A percentile compares a stretch with the other conserved stretches of the same genome.
Conservation (phyloP, 31 red algal genomes). For the Odonthalia washingtoniensis region DNA sequence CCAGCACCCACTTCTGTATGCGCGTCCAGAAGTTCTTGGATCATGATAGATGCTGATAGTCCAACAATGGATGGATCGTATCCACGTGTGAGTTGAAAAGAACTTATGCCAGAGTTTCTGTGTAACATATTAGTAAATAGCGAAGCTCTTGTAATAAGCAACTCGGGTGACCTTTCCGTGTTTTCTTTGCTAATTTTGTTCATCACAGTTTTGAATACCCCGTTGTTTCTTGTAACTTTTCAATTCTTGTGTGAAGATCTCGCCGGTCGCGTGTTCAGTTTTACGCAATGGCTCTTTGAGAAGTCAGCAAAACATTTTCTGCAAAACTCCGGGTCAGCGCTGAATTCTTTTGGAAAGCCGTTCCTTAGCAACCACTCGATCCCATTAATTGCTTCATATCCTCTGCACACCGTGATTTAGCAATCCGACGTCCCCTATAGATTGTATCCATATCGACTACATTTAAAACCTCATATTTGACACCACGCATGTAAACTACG, state of each 20-base stretch:
- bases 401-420: not conserved
- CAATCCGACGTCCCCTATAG: slow-evolving; percentile 22
- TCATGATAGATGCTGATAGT: not conserved
- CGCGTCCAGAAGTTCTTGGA: not conserved
- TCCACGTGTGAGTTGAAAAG: slow-evolving; percentile 35
- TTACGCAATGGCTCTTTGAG: not conserved
- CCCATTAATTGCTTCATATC: not conserved
- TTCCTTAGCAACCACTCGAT: slow-evolving; percentile 17
- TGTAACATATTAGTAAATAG: slow-evolving; percentile 25
- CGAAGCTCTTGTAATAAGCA: slow-evolving; percentile 5
- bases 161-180: not conserved
- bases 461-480: slow-evolving; percentile 19
- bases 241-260: slow-evolving; percentile 19
- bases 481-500: not conserved
- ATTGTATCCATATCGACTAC: slow-evolving; percentile 24
- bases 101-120: not conserved
- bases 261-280: not conserved
- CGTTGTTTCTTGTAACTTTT: slow-evolving; percentile 19
- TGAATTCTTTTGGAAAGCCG: not conserved
- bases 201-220: slow-evolving; percentile 23
- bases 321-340: slow-evolving; percentile 29
- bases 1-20: not conserved
- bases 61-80: slow-evolving; percentile 5
- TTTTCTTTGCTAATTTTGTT: not conserved
- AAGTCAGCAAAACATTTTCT: not conserved